A percentile compares a stretch with the other conserved stretches of the same genome.
Evolutionary conservation across 2,329 filamentous ascomycete species (phyloP).

Genomic region (Beauveria sp.): DNA sequence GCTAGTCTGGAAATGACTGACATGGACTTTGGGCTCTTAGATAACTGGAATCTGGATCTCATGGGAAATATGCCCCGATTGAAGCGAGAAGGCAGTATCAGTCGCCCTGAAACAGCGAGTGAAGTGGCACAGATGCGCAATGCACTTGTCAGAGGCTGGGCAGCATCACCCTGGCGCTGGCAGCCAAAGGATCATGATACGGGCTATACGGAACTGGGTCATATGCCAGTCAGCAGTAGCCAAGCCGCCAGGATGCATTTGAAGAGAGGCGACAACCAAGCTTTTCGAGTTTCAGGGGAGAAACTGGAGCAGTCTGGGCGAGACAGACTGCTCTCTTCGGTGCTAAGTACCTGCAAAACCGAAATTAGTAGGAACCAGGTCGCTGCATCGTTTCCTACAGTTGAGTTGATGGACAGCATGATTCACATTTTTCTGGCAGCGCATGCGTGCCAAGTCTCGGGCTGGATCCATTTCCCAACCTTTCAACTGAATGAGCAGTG

Average conservation of each 20-base stretch:
- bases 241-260: slow-evolving; percentile 32
- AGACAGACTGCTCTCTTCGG: slow-evolving; percentile 57
- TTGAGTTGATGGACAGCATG: slow-evolving; percentile 52
- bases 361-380: slow-evolving; percentile 42
- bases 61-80: slow-evolving; percentile 9
- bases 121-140: slow-evolving; percentile 40
- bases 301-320: slow-evolving; percentile 40
- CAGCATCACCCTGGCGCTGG: slow-evolving; percentile 44
- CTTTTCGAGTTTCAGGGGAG: slow-evolving; percentile 32
- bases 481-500: slow-evolving; percentile 47
- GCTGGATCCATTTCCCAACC: slow-evolving; percentile 55
- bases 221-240: slow-evolving; percentile 34
- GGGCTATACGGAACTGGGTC: slow-evolving; percentile 35
- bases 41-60: slow-evolving; percentile 40
- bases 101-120: slow-evolving; percentile 28
- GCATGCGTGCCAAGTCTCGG: slow-evolving; percentile 47
- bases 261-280: slow-evolving; percentile 29
- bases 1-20: slow-evolving; percentile 43
- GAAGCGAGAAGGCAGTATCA: slow-evolving; percentile 16
- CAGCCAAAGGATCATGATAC: slow-evolving; percentile 36
- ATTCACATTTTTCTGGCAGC: slow-evolving; percentile 53
- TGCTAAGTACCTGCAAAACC: slow-evolving; percentile 50
- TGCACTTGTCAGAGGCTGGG: slow-evolving; percentile 40
- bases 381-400: slow-evolving; percentile 54
- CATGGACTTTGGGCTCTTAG: slow-evolving; percentile 42